These are phyloP conservation scores for Aplosporella prunicola DNA, from an alignment of 2,329 filamentous ascomycete species.

Conservation along the genomic window DNA sequence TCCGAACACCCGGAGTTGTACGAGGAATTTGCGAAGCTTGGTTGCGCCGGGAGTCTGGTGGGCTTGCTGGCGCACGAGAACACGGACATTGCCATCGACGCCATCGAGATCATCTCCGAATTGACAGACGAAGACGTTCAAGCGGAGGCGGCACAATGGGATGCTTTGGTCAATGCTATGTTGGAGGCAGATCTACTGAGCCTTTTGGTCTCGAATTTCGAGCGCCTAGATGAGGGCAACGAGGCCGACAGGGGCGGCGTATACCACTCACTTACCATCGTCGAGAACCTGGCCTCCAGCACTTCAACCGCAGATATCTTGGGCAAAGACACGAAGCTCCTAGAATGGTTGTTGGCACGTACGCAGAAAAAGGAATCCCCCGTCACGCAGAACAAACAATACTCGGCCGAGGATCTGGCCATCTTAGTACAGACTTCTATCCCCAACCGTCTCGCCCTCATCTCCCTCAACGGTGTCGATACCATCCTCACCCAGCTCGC, in stretches of 20 bases:
- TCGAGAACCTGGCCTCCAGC: conserved; percentile 79
- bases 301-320: conserved; percentile 60
- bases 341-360: conserved; percentile 69
- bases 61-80: conserved; percentile 87
- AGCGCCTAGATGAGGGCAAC: conserved; percentile 63
- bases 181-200: conserved; percentile 59
- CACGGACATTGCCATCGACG: conserved; percentile 88
- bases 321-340: conserved; percentile 55
- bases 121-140: conserved; percentile 88
- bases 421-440: conserved; percentile 73
- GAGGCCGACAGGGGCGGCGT: conserved; percentile 73
- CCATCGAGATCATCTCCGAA: conserved; percentile 81
- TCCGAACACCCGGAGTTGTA: conserved; percentile 81
- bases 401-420: conserved; percentile 82
- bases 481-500: conserved; percentile 72
- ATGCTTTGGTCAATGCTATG: conserved; percentile 56
- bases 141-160: conserved; percentile 73
- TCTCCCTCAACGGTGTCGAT: conserved; percentile 62
- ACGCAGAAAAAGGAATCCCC: conserved; percentile 59
- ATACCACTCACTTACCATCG: conserved; percentile 70
- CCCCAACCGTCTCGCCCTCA: conserved; percentile 54
- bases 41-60: conserved; percentile 64
- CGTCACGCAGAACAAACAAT: conserved; percentile 87
- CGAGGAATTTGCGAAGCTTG: conserved; percentile 65
- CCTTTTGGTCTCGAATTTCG: conserved; percentile 67